Conservation (phyloP, 495 filamentous ascomycete species). For the Penicillium verhagenii region DNA sequence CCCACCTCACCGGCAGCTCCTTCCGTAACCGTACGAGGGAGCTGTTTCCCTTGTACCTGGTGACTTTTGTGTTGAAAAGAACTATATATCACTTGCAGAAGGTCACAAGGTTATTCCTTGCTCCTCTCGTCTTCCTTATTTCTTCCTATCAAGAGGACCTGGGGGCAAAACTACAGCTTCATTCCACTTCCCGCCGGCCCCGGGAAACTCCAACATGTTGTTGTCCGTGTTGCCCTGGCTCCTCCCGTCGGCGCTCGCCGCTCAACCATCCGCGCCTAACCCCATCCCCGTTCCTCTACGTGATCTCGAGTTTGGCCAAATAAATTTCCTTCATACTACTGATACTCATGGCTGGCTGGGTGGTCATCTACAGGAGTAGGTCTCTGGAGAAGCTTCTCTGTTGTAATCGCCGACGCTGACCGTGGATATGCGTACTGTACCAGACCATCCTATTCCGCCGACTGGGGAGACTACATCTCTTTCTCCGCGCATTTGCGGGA, state of each 20-base stretch:
- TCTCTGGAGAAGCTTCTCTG: constrained; percentile 6
- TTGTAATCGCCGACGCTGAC: constrained; percentile 8
- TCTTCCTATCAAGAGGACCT: no score
- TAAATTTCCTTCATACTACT: constrained; percentile 94
- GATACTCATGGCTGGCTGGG: constrained; percentile 96
- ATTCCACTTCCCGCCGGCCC: not conserved
- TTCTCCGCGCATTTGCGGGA: constrained; percentile 79
- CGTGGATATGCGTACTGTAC: constrained; percentile 20
- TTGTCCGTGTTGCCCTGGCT: constrained; percentile 25
- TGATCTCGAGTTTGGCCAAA: constrained; percentile 80
- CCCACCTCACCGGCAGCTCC: constrained; percentile 41
- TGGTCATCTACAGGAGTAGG: constrained; percentile 87
- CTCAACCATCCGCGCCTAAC: constrained; percentile 76
- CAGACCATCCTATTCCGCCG: constrained; percentile 84
- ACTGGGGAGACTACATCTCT: constrained; percentile 98
- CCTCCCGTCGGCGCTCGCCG: constrained; percentile 41
- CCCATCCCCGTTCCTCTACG: constrained; percentile 82
- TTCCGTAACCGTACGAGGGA: constrained; percentile 27
- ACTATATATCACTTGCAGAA: no score
- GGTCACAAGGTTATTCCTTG: not conserved
- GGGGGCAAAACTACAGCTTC: no score
- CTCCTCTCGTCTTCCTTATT: not conserved
- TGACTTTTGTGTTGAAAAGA: no score
- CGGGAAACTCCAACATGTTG: constrained; percentile 9
- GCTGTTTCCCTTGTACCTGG: not conserved